Percentiles rank a stretch among this genome's conserved stretches.
Evolutionary conservation across 1,284 basidiomycete species (phyloP).

Genomic region (Cryptococcus amylolentus): DNA sequence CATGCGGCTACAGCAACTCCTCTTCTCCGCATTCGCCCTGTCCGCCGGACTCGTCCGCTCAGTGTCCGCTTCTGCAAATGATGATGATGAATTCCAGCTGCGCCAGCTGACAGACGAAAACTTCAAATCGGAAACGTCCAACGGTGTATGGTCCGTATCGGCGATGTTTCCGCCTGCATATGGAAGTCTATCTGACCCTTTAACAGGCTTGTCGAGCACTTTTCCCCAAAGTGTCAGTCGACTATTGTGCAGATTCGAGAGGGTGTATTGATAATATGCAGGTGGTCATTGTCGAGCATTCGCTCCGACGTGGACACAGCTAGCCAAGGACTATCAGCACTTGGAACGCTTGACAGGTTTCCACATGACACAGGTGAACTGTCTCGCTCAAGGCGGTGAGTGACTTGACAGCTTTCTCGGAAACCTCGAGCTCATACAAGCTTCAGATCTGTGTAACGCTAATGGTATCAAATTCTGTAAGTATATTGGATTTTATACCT

Average conservation of each 20-base stretch:
- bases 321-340: slow-evolving; percentile 59
- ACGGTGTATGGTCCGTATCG: slow-evolving; percentile 65
- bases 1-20: slow-evolving; percentile 7
- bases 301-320: slow-evolving; percentile 74
- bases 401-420: slow-evolving; percentile 8
- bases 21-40: slow-evolving; percentile 1
- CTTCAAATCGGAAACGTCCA: slow-evolving; percentile 58
- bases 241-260: not conserved
- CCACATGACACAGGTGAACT: slow-evolving; percentile 79
- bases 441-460: slow-evolving; percentile 68
- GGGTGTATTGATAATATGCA: slow-evolving; percentile 13
- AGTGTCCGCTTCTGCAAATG: not conserved
- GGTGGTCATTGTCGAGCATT: slow-evolving; percentile 49
- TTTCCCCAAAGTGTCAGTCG: slow-evolving; percentile 46
- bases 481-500: slow-evolving; percentile 11
- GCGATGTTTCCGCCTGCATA: not conserved
- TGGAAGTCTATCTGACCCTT: not conserved
- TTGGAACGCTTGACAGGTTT: slow-evolving; percentile 59
- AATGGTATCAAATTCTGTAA: slow-evolving; percentile 64
- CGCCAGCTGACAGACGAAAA: slow-evolving; percentile 61
- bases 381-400: slow-evolving; percentile 74
- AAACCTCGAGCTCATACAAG: not conserved
- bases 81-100: slow-evolving; percentile 32
- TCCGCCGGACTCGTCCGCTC: not conserved
- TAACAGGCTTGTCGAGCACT: slow-evolving; percentile 50